Evolutionary conservation across 352 stramenopile genomes (phyloP).

Genomic region (Ophiocytium majus): DNA sequence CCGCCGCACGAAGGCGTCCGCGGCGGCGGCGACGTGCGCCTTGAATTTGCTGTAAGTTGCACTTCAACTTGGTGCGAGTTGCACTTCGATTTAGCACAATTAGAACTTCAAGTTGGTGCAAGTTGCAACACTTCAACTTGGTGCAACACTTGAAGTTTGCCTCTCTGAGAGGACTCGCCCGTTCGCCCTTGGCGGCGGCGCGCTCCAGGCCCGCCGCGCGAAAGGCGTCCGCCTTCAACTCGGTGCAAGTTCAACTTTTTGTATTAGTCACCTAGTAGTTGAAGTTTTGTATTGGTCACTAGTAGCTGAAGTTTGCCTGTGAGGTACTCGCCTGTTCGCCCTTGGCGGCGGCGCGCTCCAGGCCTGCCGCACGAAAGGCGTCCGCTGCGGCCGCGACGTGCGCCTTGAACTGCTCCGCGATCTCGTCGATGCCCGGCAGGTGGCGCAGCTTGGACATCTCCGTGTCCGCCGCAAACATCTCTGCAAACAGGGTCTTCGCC

Average conservation of each 20-base stretch:
- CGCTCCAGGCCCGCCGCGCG: conserved; percentile 74
- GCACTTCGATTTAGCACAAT: no score
- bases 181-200: conserved; percentile 33
- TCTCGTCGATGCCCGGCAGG: conserved; percentile 76
- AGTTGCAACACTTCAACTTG: no score
- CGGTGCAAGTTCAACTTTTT: no score
- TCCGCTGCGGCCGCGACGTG: conserved; percentile 74
- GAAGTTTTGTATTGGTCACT: no score
- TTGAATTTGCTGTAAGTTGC: no score
- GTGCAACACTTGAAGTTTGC: no score
- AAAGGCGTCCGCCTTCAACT: conserved; percentile 78
- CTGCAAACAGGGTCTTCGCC: conserved; percentile 70
- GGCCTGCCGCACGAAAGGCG: conserved; percentile 71
- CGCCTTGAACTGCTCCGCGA: conserved; percentile 82
- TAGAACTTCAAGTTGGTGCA: no score
- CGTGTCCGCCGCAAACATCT: conserved; percentile 86
- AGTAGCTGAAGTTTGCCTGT: no score
- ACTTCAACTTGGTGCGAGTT: no score
- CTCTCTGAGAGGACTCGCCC: no score
- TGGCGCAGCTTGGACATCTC: conserved; percentile 84
- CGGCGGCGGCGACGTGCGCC: no score
- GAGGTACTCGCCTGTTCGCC: conserved; percentile 31
- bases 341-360: conserved; percentile 64
- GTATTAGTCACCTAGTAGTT: no score
- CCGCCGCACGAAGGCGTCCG: conserved; percentile 72